These are phyloP conservation scores for Cryptosporidium ryanae DNA, from an alignment of 169 alveolate species.

Conservation along the genomic window DNA sequence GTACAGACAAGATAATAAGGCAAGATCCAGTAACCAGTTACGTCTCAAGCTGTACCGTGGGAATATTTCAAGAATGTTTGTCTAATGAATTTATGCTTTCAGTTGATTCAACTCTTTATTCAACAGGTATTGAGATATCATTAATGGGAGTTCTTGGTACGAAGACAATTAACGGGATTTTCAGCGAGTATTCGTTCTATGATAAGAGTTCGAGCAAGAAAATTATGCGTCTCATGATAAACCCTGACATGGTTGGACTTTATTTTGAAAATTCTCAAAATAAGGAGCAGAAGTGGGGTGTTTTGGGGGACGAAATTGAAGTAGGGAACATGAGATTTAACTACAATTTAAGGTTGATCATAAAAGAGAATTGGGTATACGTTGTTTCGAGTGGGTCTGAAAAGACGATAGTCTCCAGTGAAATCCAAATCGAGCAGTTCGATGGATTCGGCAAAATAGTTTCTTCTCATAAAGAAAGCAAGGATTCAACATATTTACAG, in stretches of 20 bases:
- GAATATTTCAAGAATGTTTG: slow-evolving; percentile 18
- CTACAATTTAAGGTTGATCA: slow-evolving; percentile 15
- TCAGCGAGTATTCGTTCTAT: slow-evolving; percentile 16
- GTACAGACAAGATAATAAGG: slow-evolving; percentile 18
- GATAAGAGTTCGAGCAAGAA: slow-evolving; percentile 19
- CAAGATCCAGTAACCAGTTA: slow-evolving; percentile 16
- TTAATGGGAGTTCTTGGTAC: neutral
- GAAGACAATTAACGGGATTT: slow-evolving; percentile 30
- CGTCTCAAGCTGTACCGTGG: slow-evolving; percentile 19
- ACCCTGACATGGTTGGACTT: slow-evolving; percentile 46
- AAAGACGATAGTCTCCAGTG: slow-evolving; percentile 13
- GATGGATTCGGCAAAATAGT: slow-evolving; percentile 24
- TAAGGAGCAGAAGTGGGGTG: slow-evolving; percentile 26
- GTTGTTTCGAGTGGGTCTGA: slow-evolving; percentile 5
- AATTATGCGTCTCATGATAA: slow-evolving; percentile 8
- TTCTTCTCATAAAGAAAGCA: neutral
- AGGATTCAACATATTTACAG: slow-evolving; percentile 2
- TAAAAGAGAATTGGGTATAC: slow-evolving; percentile 22
- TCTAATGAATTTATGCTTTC: slow-evolving; percentile 29
- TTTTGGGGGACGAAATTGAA: neutral
- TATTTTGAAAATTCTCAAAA: neutral
- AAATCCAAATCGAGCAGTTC: slow-evolving; percentile 12
- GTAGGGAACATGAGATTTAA: slow-evolving; percentile 34
- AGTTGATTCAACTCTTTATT: slow-evolving; percentile 7
- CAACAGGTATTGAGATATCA: slow-evolving; percentile 21